phyloP scores from a whole-genome alignment of 208 protist genomes.

The Leishmania guyanensis region DNA sequence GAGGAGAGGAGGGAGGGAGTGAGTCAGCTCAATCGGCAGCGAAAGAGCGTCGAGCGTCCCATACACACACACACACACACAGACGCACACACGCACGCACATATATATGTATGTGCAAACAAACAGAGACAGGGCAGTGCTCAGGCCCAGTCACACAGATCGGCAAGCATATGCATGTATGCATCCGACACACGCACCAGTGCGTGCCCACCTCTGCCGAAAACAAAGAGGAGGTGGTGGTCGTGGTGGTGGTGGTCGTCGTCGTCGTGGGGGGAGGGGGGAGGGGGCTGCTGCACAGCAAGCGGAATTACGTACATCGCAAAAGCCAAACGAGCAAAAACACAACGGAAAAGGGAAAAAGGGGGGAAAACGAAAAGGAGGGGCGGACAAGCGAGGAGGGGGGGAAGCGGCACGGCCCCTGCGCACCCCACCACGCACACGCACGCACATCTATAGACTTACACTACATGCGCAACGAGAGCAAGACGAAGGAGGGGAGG shows the following conservation, averaged over 20 bases:
- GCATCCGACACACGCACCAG: too few relatives aligned
- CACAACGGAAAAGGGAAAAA: conserved; percentile 9
- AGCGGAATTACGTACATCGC: neutral
- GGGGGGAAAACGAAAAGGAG: neutral
- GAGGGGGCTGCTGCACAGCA: neutral
- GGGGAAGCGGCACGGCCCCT: neutral
- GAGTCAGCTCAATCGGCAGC: neutral
- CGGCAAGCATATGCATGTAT: too few relatives aligned
- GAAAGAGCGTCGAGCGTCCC: neutral
- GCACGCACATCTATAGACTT: neutral
- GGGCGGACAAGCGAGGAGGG: neutral
- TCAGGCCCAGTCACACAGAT: too few relatives aligned
- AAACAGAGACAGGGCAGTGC: neutral
- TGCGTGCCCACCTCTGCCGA: too few relatives aligned
- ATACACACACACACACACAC: neutral
- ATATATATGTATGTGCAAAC: neutral
- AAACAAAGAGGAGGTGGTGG: neutral
- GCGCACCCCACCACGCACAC: neutral
- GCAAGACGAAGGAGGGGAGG: neutral
- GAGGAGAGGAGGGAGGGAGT: neutral
- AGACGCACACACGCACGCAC: neutral
- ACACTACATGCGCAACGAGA: neutral
- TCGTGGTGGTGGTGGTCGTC: neutral
- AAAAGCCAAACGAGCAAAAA: neutral
- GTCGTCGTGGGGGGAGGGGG: neutral